These are phyloP conservation scores for Leptographium galeiforme DNA, from an alignment of 2,329 filamentous ascomycete genomes.

Conservation along the genomic window DNA sequence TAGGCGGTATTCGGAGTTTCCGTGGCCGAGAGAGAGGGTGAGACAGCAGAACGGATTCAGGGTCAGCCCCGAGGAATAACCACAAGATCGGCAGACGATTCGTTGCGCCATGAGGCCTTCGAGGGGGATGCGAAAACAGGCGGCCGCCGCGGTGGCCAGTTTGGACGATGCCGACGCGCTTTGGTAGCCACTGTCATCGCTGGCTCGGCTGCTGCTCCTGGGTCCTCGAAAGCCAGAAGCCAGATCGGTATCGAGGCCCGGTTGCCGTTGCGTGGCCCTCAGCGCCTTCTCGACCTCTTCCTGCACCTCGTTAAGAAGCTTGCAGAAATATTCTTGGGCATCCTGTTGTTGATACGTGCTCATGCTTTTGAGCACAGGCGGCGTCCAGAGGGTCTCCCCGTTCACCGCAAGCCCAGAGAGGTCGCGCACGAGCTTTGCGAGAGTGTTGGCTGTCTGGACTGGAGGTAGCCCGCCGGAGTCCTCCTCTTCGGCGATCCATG, in stretches of 20 bases:
- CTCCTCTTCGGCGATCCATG: slow-evolving; percentile 24
- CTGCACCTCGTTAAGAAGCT: slow-evolving; percentile 73
- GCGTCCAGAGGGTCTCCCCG: slow-evolving; percentile 70
- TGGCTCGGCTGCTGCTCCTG: slow-evolving; percentile 30
- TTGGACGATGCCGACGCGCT: slow-evolving; percentile 28
- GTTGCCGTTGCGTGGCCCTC: slow-evolving; percentile 17
- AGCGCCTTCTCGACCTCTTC: slow-evolving; percentile 51
- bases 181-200: slow-evolving; percentile 44
- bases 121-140: slow-evolving; percentile 54
- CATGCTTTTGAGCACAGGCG: slow-evolving; percentile 73
- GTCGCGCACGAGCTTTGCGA: slow-evolving; percentile 54
- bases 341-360: slow-evolving; percentile 94
- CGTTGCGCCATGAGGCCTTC: slow-evolving; percentile 81
- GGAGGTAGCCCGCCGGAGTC: slow-evolving; percentile 15
- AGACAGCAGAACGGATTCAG: slow-evolving; percentile 91
- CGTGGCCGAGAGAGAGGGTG: slow-evolving; percentile 64
- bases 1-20: slow-evolving; percentile 51
- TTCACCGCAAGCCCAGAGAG: slow-evolving; percentile 59
- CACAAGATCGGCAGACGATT: slow-evolving; percentile 75
- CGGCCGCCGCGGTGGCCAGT: slow-evolving; percentile 20
- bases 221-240: slow-evolving; percentile 7
- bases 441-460: slow-evolving; percentile 28
- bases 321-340: slow-evolving; percentile 93
- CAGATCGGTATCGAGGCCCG: slow-evolving; percentile 26
- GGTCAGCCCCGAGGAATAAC: slow-evolving; percentile 74